Percentiles rank a stretch among this genome's conserved stretches.
Conservation (phyloP, 345 rosid genomes). For the Euphorbia tirucalli region DNA sequence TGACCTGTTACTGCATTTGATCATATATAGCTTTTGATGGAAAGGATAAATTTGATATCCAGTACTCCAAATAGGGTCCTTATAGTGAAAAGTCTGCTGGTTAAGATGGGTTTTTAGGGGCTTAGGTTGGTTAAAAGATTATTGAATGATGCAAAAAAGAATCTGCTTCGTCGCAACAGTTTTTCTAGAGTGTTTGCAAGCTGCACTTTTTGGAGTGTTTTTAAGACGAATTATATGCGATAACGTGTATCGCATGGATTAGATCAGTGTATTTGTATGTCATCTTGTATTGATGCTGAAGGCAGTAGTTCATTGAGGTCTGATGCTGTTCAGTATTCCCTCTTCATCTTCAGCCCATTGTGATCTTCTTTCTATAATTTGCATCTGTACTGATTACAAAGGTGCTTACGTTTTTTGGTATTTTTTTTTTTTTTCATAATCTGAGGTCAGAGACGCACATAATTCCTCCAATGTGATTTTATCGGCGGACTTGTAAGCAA, state of each 20-base stretch:
- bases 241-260: no score
- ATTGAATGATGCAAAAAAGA: background rate
- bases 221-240: background rate
- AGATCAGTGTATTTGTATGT: no score
- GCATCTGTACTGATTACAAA: no score
- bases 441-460: no score
- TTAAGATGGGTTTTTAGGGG: slow-evolving; percentile 1
- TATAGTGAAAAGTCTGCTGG: background rate
- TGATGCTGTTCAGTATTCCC: background rate
- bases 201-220: background rate
- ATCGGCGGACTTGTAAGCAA: no score
- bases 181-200: background rate
- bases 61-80: slow-evolving; percentile 1
- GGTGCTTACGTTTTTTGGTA: no score
- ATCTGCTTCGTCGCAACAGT: background rate
- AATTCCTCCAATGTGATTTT: no score
- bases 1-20: slow-evolving; percentile 12
- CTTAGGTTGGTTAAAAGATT: background rate
- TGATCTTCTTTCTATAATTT: no score
- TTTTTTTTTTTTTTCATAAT: no score
- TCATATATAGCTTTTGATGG: background rate
- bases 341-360: background rate
- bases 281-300: background rate
- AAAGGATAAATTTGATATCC: background rate
- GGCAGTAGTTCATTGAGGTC: background rate